phyloP scores from a whole-genome alignment of 192 early-diverging fungal species.

The Coemansia sp. region DNA sequence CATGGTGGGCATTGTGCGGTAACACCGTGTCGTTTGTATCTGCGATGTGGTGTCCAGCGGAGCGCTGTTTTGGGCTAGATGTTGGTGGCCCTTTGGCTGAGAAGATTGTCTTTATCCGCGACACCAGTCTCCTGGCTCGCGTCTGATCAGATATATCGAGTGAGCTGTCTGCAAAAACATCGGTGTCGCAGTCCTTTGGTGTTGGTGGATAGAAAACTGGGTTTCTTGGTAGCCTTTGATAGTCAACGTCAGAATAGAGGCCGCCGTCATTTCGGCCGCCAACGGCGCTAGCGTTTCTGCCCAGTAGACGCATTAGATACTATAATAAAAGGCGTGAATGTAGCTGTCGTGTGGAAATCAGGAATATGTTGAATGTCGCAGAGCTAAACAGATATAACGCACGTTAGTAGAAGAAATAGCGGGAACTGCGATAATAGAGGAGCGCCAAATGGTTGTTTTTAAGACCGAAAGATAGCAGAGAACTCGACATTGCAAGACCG shows the following conservation, averaged over 20 bases:
- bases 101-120: constrained; percentile 36
- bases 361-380: not conserved
- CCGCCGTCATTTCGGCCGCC: not conserved
- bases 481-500: not conserved
- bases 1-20: not conserved
- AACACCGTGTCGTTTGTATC: not conserved
- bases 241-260: not conserved
- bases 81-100: constrained; percentile 15
- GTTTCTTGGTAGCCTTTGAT: constrained; percentile 26
- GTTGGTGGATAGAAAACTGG: constrained; percentile 53
- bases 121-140: constrained; percentile 23
- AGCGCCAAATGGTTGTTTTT: not conserved
- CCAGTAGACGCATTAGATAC: constrained; percentile 25
- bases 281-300: constrained; percentile 8
- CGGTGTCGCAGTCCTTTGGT: constrained; percentile 5
- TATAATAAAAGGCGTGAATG: not conserved
- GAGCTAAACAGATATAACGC: not conserved
- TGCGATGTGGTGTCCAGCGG: not conserved
- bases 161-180: not conserved
- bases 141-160: constrained; percentile 5
- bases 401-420: not conserved
- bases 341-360: not conserved
- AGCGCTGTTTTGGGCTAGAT: not conserved
- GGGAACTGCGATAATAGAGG: not conserved
- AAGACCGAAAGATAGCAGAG: not conserved